Percentiles rank a stretch among this genome's conserved stretches.
Conservation (phyloP, 2,329 filamentous ascomycete species). For the Paecilomyces formosus region DNA sequence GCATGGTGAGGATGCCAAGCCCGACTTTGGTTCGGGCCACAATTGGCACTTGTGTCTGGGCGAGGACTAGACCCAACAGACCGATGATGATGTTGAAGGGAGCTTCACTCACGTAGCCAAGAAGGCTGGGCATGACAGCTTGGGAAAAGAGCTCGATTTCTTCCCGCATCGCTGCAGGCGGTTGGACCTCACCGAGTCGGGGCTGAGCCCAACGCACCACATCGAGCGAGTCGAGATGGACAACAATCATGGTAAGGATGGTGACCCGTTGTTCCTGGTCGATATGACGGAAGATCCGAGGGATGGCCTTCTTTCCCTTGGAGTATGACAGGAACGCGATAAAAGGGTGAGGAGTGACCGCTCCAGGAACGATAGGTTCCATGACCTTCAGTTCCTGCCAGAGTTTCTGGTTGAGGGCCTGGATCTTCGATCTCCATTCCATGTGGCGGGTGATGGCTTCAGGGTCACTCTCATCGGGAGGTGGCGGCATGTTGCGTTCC, state of each 20-base stretch:
- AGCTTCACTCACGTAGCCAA: constrained; percentile 85
- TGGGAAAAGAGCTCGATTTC: constrained; percentile 86
- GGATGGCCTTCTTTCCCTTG: constrained; percentile 95
- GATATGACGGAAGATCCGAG: constrained; percentile 88
- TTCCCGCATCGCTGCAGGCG: constrained; percentile 74
- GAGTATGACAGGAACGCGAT: constrained; percentile 90
- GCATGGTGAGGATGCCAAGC: constrained; percentile 82
- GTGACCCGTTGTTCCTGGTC: constrained; percentile 85
- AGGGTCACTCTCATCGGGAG: constrained; percentile 56
- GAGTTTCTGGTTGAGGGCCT: constrained; percentile 67
- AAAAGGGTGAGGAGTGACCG: constrained; percentile 72
- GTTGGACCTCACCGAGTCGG: constrained; percentile 60
- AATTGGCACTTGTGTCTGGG: constrained; percentile 73
- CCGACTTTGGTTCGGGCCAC: constrained; percentile 83
- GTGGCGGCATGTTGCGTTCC: constrained; percentile 69
- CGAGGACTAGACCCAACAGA: constrained; percentile 75
- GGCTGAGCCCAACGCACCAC: constrained; percentile 78
- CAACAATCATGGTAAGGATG: constrained; percentile 89
- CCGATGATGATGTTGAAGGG: constrained; percentile 86
- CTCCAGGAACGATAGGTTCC: constrained; percentile 73
- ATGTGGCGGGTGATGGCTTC: constrained; percentile 66
- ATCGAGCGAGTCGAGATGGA: constrained; percentile 86
- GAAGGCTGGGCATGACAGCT: constrained; percentile 81
- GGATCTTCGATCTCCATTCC: constrained; percentile 68
- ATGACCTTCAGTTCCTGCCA: constrained; percentile 88